Percentiles rank a stretch among this genome's conserved stretches.
Evolutionary conservation across 768 basidiomycete genomes (phyloP).

Genomic region (Termitomyces heimii): DNA sequence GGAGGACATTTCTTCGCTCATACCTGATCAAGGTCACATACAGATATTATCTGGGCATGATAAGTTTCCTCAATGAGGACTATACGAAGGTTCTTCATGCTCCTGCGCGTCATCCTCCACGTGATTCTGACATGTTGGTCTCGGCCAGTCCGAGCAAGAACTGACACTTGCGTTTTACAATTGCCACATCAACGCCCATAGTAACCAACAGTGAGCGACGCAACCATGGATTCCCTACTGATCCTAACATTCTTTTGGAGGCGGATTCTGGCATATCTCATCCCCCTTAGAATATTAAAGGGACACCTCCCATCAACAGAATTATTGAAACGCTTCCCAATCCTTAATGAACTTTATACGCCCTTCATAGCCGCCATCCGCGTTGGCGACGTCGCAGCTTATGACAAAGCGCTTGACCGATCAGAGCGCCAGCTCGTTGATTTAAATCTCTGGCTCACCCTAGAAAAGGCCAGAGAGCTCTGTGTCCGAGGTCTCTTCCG

Average conservation of each 20-base stretch:
- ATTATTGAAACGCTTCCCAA: slow-evolving; percentile 68
- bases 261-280: slow-evolving; percentile 85
- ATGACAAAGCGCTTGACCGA: slow-evolving; percentile 70
- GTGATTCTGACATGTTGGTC: neutral
- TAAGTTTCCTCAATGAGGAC: slow-evolving; percentile 90
- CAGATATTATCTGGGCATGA: slow-evolving; percentile 91
- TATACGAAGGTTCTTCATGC: slow-evolving; percentile 61
- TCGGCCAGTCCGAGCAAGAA: slow-evolving; percentile 70
- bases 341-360: slow-evolving; percentile 63
- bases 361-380: slow-evolving; percentile 82
- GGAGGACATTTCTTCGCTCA: slow-evolving; percentile 6
- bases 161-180: slow-evolving; percentile 82
- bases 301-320: slow-evolving; percentile 78
- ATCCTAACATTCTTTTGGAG: slow-evolving; percentile 30
- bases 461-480: slow-evolving; percentile 85
- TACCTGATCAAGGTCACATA: slow-evolving; percentile 72
- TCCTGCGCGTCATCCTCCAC: neutral
- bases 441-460: slow-evolving; percentile 77
- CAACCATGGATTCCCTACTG: neutral
- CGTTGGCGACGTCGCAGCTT: slow-evolving; percentile 69
- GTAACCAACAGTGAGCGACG: slow-evolving; percentile 74
- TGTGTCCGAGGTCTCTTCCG: slow-evolving; percentile 82
- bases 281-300: slow-evolving; percentile 82
- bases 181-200: slow-evolving; percentile 62
- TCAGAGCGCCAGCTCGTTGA: slow-evolving; percentile 76